These are phyloP conservation scores for Globisporangium sylvaticum DNA, from an alignment of 352 stramenopile species.

Conservation along the genomic window DNA sequence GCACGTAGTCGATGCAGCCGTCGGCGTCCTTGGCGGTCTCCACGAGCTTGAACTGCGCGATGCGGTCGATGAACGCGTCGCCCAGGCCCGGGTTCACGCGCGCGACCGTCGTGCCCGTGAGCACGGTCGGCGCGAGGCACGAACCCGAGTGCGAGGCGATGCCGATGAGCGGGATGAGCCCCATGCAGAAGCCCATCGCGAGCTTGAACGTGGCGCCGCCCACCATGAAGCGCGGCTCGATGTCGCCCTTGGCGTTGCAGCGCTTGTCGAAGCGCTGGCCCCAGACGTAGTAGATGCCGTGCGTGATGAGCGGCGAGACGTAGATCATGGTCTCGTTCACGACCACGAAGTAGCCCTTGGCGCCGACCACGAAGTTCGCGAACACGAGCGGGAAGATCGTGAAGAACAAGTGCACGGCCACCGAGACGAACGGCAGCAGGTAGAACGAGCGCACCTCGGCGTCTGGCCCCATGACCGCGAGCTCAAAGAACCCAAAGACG, in stretches of 20 bases:
- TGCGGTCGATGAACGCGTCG: constrained; percentile 14
- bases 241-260: constrained; percentile 12
- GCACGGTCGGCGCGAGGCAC: constrained; percentile 11
- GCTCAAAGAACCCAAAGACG: constrained; percentile 11
- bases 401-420: constrained; percentile 11
- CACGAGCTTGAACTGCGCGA: constrained; percentile 15
- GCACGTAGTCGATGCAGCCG: constrained; percentile 11
- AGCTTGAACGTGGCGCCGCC: not conserved
- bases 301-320: constrained; percentile 14
- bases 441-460: constrained; percentile 14
- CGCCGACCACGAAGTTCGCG: constrained; percentile 15
- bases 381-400: constrained; percentile 18
- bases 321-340: constrained; percentile 18
- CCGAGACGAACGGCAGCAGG: constrained; percentile 10
- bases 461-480: constrained; percentile 6
- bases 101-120: constrained; percentile 13
- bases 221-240: constrained; percentile 11
- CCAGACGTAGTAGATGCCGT: constrained; percentile 17
- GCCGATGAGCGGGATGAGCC: constrained; percentile 13
- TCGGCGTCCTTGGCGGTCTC: constrained; percentile 10
- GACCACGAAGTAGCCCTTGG: constrained; percentile 10
- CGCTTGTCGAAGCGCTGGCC: constrained; percentile 10
- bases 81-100: constrained; percentile 12
- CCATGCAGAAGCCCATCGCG: constrained; percentile 4
- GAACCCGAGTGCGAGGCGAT: constrained; percentile 9